phyloP scores from a whole-genome alignment of 352 stramenopile species.

The Globisporangium ultimum region DNA sequence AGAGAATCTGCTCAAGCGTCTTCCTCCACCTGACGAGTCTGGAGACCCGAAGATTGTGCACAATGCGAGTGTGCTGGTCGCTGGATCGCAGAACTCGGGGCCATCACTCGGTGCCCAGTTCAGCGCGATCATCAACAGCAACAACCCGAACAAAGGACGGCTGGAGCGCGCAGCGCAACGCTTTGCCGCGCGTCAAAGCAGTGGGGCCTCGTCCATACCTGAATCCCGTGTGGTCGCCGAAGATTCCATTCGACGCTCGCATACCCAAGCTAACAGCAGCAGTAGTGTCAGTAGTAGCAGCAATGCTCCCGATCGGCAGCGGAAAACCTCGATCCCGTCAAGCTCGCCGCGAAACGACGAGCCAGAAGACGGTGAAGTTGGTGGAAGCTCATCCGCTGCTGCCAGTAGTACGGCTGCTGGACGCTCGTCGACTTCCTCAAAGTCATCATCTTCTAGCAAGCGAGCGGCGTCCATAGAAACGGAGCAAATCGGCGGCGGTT shows the following conservation, averaged over 20 bases:
- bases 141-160: conserved; percentile 28
- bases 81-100: conserved; percentile 31
- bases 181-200: conserved; percentile 41
- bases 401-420: conserved; percentile 8
- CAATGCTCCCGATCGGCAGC: conserved; percentile 20
- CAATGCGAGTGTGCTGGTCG: conserved; percentile 36
- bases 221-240: conserved; percentile 14
- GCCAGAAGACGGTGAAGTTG: conserved; percentile 56
- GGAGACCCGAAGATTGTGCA: conserved; percentile 66
- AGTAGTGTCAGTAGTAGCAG: conserved; percentile 11
- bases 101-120: conserved; percentile 68
- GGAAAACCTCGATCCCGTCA: conserved; percentile 33
- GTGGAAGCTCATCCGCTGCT: conserved; percentile 2
- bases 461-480: conserved; percentile 26
- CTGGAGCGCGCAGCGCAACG: conserved; percentile 69
- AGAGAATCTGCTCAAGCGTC: conserved; percentile 76
- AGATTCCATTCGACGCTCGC: conserved; percentile 38
- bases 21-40: conserved; percentile 53
- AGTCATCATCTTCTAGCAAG: conserved; percentile 21
- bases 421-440: conserved; percentile 6
- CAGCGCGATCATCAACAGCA: conserved; percentile 72
- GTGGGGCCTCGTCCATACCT: conserved; percentile 12
- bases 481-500: conserved; percentile 4
- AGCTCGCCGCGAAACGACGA: conserved; percentile 23
- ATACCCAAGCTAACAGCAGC: conserved; percentile 18